phyloP scores from a whole-genome alignment of 2,329 filamentous ascomycete species.

The Didymella pinodella region DNA sequence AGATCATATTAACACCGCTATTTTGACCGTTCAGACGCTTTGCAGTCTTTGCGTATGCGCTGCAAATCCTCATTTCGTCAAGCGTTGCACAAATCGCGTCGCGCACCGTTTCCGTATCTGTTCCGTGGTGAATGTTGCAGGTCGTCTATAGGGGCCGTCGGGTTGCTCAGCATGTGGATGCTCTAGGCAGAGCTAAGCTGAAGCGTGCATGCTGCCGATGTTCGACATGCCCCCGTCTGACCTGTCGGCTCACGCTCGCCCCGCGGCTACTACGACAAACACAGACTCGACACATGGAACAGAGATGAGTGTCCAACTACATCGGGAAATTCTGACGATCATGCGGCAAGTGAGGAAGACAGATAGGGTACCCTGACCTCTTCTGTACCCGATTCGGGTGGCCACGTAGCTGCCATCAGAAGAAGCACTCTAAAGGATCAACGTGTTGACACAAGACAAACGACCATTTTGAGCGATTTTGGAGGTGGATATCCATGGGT shows the following conservation, averaged over 20 bases:
- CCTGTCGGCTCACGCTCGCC: slow-evolving; percentile 1
- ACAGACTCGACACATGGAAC: slow-evolving; percentile 1
- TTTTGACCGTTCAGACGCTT: slow-evolving; percentile 10
- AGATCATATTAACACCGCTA: slow-evolving; percentile 2
- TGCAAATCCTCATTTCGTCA: slow-evolving; percentile 16
- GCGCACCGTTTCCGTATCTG: neutral
- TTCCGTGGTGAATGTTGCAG: slow-evolving; percentile 1
- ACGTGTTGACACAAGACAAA: neutral
- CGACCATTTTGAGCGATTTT: neutral
- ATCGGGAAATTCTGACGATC: slow-evolving; percentile 3
- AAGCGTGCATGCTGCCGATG: slow-evolving; percentile 3
- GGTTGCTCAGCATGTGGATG: slow-evolving; percentile 2
- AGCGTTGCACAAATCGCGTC: slow-evolving; percentile 10
- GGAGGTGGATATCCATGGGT: neutral
- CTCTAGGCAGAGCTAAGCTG: slow-evolving; percentile 3
- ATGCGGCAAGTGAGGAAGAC: neutral
- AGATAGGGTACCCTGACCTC: neutral
- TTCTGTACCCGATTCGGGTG: neutral
- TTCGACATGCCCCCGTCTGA: slow-evolving; percentile 6
- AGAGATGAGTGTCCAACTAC: neutral
- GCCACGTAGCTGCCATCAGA: neutral
- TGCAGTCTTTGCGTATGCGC: slow-evolving; percentile 4
- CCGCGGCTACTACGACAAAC: slow-evolving; percentile 3
- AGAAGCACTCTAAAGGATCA: neutral
- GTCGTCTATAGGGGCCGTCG: slow-evolving; percentile 5